These are phyloP conservation scores for Cadophora gregata DNA, from an alignment of 2,329 filamentous ascomycete species.

Conservation along the genomic window DNA sequence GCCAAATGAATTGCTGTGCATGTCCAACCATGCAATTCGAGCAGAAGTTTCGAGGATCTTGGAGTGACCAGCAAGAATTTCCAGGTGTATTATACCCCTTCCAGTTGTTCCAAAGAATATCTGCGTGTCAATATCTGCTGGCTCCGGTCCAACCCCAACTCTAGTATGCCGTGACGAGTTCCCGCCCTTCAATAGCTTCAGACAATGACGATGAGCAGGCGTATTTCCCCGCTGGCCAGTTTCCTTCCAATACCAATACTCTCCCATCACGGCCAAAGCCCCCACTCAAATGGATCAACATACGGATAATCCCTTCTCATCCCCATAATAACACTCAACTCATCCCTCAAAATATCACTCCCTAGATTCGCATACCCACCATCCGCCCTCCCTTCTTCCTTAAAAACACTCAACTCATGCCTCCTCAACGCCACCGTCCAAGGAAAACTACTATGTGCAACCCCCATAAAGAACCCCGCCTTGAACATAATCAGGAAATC, in stretches of 20 bases:
- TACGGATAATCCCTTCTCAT: slow-evolving; percentile 20
- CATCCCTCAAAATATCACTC: slow-evolving; percentile 33
- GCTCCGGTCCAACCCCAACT: too few species aligned
- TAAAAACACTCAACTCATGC: slow-evolving; percentile 17
- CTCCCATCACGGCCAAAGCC: slow-evolving; percentile 3
- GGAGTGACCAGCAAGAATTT: too few species aligned
- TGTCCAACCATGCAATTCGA: too few species aligned
- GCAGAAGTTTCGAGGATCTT: too few species aligned
- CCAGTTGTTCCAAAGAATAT: too few species aligned
- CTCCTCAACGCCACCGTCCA: slow-evolving; percentile 53
- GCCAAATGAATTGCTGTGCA: too few species aligned
- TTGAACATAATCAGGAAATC: slow-evolving; percentile 55
- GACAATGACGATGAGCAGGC: too few species aligned
- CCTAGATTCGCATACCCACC: neutral
- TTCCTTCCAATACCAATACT: neutral
- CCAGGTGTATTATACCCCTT: too few species aligned
- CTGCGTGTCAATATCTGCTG: too few species aligned
- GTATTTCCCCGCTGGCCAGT: too few species aligned
- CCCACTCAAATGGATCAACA: slow-evolving; percentile 15
- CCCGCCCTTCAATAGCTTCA: too few species aligned
- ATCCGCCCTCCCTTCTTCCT: neutral
- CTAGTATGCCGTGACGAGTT: too few species aligned
- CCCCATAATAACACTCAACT: slow-evolving; percentile 39
- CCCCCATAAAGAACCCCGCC: slow-evolving; percentile 49
- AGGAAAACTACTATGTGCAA: slow-evolving; percentile 52